phyloP scores from a whole-genome alignment of 2,329 filamentous ascomycete genomes.

The Akanthomyces uredinophilus region DNA sequence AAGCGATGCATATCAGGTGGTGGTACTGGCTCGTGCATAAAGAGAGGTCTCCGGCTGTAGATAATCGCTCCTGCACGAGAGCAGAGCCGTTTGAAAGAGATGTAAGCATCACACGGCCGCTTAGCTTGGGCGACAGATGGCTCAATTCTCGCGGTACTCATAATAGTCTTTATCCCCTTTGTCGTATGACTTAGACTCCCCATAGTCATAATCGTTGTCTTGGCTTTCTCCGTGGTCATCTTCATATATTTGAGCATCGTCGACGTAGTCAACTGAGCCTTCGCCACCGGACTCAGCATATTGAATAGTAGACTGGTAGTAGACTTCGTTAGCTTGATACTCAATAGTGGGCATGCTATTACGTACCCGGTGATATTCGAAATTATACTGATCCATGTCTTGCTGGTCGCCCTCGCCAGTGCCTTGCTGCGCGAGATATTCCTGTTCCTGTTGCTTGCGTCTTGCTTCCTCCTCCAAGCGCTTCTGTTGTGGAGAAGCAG shows the following conservation, averaged over 20 bases:
- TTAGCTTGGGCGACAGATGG: background rate
- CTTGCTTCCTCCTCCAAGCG: constrained; percentile 51
- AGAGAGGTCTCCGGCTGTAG: background rate
- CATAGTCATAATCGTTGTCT: constrained; percentile 33
- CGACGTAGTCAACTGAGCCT: constrained; percentile 44
- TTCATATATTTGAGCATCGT: constrained; percentile 49
- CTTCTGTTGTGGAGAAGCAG: constrained; percentile 72
- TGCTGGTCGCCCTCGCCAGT: constrained; percentile 43
- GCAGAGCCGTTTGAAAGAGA: background rate
- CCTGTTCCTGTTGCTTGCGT: constrained; percentile 44
- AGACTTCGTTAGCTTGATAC: constrained; percentile 11
- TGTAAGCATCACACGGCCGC: background rate
- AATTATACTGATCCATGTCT: constrained; percentile 47
- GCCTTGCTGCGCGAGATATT: constrained; percentile 41
- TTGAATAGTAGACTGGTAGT: constrained; percentile 37
- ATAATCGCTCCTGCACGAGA: background rate
- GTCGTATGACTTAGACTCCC: constrained; percentile 33
- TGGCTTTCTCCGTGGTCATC: constrained; percentile 43
- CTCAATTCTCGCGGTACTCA: constrained; percentile 27
- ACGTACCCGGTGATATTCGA: constrained; percentile 49
- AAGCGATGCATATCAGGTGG: background rate
- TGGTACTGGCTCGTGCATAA: background rate
- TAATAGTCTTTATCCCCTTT: constrained; percentile 38
- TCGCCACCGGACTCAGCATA: constrained; percentile 41
- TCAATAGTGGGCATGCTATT: background rate